phyloP scores from a whole-genome alignment of 768 basidiomycete species.

The Tephrocybe sp. region DNA sequence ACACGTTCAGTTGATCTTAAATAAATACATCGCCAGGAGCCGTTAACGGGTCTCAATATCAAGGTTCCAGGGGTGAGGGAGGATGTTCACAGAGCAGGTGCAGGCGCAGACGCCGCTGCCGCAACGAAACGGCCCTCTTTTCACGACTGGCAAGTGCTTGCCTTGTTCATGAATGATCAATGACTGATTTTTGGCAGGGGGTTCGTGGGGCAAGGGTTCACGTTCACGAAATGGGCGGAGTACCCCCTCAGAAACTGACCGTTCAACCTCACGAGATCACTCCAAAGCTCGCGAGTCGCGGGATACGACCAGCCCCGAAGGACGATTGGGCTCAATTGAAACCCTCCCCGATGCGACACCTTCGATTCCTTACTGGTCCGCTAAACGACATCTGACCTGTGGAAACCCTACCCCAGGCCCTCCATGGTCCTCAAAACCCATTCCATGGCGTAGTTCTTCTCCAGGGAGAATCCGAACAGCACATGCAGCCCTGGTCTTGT shows the following conservation, averaged over 20 bases:
- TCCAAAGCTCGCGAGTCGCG: conserved; percentile 36
- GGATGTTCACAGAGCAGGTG: conserved; percentile 17
- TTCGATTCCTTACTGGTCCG: conserved; percentile 79
- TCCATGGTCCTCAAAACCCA: conserved; percentile 61
- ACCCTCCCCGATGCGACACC: conserved; percentile 51
- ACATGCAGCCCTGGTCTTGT: conserved; percentile 85
- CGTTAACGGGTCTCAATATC: neutral
- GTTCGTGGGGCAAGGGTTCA: conserved; percentile 29
- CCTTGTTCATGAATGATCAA: neutral
- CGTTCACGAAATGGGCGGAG: conserved; percentile 25
- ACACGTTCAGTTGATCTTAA: neutral
- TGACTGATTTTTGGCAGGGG: conserved; percentile 26
- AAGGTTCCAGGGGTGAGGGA: conserved; percentile 1
- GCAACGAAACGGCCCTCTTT: conserved; percentile 24
- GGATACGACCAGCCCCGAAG: conserved; percentile 33
- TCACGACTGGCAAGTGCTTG: conserved; percentile 23
- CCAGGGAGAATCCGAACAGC: conserved; percentile 90
- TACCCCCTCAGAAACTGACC: conserved; percentile 58
- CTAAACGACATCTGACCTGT: conserved; percentile 88
- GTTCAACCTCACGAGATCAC: conserved; percentile 47
- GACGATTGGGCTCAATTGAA: conserved; percentile 43
- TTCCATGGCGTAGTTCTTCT: conserved; percentile 78
- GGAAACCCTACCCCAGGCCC: conserved; percentile 80
- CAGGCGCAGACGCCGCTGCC: conserved; percentile 11
- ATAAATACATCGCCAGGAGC: conserved; percentile 1